Conservation (phyloP, 805 yeast species). For the Starmerella potacharoeniae region DNA sequence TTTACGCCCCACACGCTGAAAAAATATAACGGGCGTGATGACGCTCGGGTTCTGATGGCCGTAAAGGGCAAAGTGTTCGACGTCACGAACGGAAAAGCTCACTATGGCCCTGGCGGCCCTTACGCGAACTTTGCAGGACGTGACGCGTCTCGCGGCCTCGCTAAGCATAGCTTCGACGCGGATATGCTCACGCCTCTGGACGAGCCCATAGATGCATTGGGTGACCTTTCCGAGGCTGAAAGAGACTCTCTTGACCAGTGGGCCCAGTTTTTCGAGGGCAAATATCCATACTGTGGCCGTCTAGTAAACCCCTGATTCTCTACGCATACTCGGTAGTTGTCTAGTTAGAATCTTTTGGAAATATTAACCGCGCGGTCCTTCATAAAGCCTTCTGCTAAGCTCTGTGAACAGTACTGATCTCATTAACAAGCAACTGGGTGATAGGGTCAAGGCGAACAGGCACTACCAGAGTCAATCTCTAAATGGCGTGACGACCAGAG, state of each 20-base stretch:
- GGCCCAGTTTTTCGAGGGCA: slow-evolving; percentile 70
- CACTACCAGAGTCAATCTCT: no score
- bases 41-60: slow-evolving; percentile 69
- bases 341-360: no score
- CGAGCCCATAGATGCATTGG: slow-evolving; percentile 64
- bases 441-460: no score
- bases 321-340: neutral
- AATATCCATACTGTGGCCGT: slow-evolving; percentile 72
- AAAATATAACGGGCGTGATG: slow-evolving; percentile 70
- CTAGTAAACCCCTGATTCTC: slow-evolving; percentile 31
- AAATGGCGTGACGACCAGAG: no score
- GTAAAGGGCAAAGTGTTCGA: slow-evolving; percentile 82
- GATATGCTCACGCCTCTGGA: slow-evolving; percentile 55
- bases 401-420: no score
- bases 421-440: no score
- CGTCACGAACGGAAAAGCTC: slow-evolving; percentile 63
- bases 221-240: slow-evolving; percentile 51
- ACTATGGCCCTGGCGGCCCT: slow-evolving; percentile 95
- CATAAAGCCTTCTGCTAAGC: no score
- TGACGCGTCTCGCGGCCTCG: slow-evolving; percentile 89
- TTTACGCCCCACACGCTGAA: slow-evolving; percentile 68
- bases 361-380: no score
- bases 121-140: slow-evolving; percentile 91
- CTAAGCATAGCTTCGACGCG: slow-evolving; percentile 71
- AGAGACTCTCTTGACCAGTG: slow-evolving; percentile 63